Evolutionary conservation across 208 protist genomes (phyloP).

Genomic region (Phytomonas sp.): DNA sequence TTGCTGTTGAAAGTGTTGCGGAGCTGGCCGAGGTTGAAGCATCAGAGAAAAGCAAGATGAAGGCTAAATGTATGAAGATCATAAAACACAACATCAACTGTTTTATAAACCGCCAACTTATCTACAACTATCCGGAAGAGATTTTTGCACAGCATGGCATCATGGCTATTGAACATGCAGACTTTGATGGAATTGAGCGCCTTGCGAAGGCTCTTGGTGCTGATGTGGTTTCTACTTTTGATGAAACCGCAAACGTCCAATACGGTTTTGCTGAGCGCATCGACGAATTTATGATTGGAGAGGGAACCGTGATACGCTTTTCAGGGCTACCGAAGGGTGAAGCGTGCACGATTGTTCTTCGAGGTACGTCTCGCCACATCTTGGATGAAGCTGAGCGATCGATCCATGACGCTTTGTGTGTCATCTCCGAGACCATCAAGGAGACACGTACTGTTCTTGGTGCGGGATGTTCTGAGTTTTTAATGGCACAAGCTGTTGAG

Average conservation of each 20-base stretch:
- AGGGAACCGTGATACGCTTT: conserved; percentile 98
- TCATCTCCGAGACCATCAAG: conserved; percentile 95
- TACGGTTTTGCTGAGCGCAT: conserved; percentile 95
- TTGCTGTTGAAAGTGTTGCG: conserved; percentile 91
- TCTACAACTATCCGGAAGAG: conserved; percentile 99
- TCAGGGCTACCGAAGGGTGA: conserved; percentile 91
- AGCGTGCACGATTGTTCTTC: conserved; percentile 99
- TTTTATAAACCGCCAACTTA: conserved; percentile 99
- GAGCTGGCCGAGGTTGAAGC: conserved; percentile 97
- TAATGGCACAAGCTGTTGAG: conserved; percentile 98
- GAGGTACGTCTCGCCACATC: conserved; percentile 97
- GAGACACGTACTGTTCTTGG: conserved; percentile 95
- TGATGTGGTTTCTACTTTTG: conserved; percentile 99
- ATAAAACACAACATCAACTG: conserved; percentile 95
- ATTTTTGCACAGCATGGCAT: conserved; percentile 95
- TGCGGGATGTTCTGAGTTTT: conserved; percentile 97
- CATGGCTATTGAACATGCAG: conserved; percentile 99
- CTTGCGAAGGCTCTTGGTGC: conserved; percentile 93
- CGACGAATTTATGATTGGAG: conserved; percentile 98
- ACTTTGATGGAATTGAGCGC: conserved; percentile 98
- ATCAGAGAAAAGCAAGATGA: conserved; percentile 96
- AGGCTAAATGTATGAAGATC: conserved; percentile 95
- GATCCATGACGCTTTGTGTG: conserved; percentile 99
- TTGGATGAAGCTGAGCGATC: conserved; percentile 99
- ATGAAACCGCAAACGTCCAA: conserved; percentile 92